phyloP scores from a whole-genome alignment of 2,329 filamentous ascomycete genomes.

The Leptographium procerum region DNA sequence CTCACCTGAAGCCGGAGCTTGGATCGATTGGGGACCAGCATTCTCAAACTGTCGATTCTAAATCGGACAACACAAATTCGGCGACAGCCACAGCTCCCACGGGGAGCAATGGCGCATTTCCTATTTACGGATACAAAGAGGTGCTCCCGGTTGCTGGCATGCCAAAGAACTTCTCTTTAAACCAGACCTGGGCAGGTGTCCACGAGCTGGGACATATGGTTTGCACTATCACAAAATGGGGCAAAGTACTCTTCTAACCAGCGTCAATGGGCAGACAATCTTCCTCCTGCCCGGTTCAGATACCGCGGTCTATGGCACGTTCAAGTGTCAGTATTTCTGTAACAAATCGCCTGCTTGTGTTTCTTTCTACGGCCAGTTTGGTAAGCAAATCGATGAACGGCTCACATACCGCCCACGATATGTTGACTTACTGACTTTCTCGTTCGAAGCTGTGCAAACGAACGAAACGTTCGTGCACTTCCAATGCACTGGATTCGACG shows the following conservation, averaged over 20 bases:
- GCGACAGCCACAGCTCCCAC: too few species aligned
- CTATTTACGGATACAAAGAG: background rate
- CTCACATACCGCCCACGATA: background rate
- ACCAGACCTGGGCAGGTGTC: background rate
- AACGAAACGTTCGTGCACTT: background rate
- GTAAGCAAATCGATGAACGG: background rate
- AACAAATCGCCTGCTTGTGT: background rate
- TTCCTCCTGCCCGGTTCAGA: background rate
- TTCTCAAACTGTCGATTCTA: background rate
- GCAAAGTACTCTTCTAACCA: background rate
- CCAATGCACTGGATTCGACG: background rate
- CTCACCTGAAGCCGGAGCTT: background rate
- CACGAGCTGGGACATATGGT: background rate
- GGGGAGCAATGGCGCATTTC: background rate
- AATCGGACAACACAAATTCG: background rate
- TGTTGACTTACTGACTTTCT: background rate
- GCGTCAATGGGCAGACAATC: background rate
- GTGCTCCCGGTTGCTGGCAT: background rate
- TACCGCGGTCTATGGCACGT: background rate
- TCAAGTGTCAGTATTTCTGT: constrained; percentile 1
- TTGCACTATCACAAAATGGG: background rate
- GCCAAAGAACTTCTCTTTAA: background rate
- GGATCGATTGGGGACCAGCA: background rate
- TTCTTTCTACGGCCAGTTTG: background rate
- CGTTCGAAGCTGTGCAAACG: background rate